Conservation (phyloP, 2,329 filamentous ascomycete species). For the Hawksworthiomyces lignivorus region DNA sequence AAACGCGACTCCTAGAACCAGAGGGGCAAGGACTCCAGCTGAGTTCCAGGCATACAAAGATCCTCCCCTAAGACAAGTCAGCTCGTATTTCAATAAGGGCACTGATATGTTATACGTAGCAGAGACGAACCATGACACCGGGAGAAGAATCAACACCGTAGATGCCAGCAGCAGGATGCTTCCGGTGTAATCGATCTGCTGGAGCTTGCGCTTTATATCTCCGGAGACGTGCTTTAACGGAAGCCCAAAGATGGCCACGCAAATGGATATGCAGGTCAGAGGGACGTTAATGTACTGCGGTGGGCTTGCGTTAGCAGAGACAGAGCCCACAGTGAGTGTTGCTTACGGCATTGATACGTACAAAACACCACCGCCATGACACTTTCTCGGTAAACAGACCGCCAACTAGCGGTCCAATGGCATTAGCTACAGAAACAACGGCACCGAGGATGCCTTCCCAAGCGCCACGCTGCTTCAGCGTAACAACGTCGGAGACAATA, state of each 20-base stretch:
- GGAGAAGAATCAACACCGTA: slow-evolving; percentile 2
- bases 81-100: too few species aligned
- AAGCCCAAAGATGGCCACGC: slow-evolving; percentile 11
- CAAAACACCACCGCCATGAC: slow-evolving; percentile 11
- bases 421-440: slow-evolving; percentile 10
- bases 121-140: not conserved
- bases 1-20: slow-evolving; percentile 3
- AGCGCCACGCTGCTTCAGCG: slow-evolving; percentile 11
- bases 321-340: not conserved
- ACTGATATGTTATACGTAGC: not conserved
- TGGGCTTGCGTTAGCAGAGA: not conserved
- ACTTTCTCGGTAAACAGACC: slow-evolving; percentile 5
- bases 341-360: not conserved
- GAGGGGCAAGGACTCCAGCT: slow-evolving; percentile 8
- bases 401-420: not conserved
- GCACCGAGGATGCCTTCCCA: slow-evolving; percentile 14
- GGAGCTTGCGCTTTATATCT: slow-evolving; percentile 7
- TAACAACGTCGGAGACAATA: slow-evolving; percentile 13
- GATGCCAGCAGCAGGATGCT: slow-evolving; percentile 9
- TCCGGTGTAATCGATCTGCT: slow-evolving; percentile 11
- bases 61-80: slow-evolving; percentile 7
- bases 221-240: slow-evolving; percentile 12
- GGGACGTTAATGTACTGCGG: slow-evolving; percentile 14
- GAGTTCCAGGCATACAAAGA: slow-evolving; percentile 11
- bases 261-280: slow-evolving; percentile 9